phyloP scores from a whole-genome alignment of 2,329 filamentous ascomycete species.

The Colletotrichum sidae region DNA sequence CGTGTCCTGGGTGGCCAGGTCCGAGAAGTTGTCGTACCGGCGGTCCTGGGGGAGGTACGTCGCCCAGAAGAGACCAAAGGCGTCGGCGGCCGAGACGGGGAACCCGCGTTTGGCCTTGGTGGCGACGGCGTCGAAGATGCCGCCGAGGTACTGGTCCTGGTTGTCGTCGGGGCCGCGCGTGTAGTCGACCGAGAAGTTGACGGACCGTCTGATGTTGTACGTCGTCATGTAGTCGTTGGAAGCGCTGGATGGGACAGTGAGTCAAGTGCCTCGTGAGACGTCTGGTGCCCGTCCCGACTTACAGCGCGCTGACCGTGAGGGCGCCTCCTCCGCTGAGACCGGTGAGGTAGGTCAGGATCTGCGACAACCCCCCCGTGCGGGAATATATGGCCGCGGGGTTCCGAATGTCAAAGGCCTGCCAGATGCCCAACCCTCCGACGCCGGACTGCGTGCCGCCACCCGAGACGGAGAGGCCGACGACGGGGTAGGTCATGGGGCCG shows the following conservation, averaged over 20 bases:
- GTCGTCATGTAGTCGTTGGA: constrained; percentile 43
- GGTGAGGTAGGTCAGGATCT: constrained; percentile 43
- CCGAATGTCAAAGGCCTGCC: constrained; percentile 44
- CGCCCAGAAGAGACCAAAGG: constrained; percentile 45
- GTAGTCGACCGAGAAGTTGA: constrained; percentile 42
- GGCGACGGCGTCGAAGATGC: constrained; percentile 40
- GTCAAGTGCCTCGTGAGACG: not conserved
- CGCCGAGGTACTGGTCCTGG: constrained; percentile 30
- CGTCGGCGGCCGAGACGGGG: constrained; percentile 42
- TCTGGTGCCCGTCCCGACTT: not conserved
- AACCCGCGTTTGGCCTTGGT: constrained; percentile 42
- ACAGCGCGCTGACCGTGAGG: constrained; percentile 42
- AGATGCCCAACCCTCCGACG: constrained; percentile 43
- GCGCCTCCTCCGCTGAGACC: constrained; percentile 44
- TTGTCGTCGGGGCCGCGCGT: constrained; percentile 36
- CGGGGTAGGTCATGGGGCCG: constrained; percentile 37
- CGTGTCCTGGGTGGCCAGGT: constrained; percentile 35
- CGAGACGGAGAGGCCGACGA: constrained; percentile 43
- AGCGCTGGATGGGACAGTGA: constrained; percentile 33
- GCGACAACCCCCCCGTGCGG: constrained; percentile 42
- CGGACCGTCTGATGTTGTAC: constrained; percentile 33
- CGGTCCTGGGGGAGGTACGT: constrained; percentile 39
- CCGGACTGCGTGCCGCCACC: constrained; percentile 46
- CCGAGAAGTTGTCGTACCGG: constrained; percentile 41
- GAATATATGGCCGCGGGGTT: constrained; percentile 37